A percentile compares a stretch with the other conserved stretches of the same genome.
Evolutionary conservation across 2,329 filamentous ascomycete genomes (phyloP).

Genomic region (Scedosporium dehoogii): DNA sequence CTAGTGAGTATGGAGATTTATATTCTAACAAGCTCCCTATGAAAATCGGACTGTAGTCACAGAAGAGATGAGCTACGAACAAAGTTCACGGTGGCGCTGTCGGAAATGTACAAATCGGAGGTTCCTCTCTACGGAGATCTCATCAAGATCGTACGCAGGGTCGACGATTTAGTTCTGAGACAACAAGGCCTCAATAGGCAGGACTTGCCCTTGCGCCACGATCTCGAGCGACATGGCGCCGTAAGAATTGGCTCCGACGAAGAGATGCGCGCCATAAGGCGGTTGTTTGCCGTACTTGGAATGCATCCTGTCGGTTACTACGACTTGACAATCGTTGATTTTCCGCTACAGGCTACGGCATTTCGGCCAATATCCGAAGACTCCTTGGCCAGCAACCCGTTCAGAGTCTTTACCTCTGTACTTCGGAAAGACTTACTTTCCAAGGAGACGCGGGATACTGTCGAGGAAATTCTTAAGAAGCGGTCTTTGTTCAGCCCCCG

Average conservation of each 20-base stretch:
- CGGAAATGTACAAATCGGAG: conserved; percentile 24
- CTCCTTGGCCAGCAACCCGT: conserved; percentile 31
- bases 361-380: conserved; percentile 30
- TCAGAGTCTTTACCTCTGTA: conserved; percentile 27
- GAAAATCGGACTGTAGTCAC: neutral
- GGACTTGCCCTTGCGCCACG: conserved; percentile 1
- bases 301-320: conserved; percentile 43
- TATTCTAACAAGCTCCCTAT: too few species aligned
- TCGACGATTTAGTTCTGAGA: conserved; percentile 13
- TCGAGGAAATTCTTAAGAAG: neutral
- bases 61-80: conserved; percentile 14
- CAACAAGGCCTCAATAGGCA: neutral
- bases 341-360: conserved; percentile 42
- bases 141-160: conserved; percentile 18
- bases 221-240: conserved; percentile 32
- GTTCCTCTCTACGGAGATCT: conserved; percentile 24
- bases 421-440: conserved; percentile 30
- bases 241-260: conserved; percentile 35
- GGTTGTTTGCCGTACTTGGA: conserved; percentile 35
- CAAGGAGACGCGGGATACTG: conserved; percentile 16
- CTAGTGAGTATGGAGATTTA: neutral
- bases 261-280: conserved; percentile 30
- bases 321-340: conserved; percentile 32
- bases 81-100: conserved; percentile 21
- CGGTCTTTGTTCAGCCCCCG: neutral